Percentiles rank a stretch among this genome's conserved stretches.
These are phyloP conservation scores for Thuja plicata DNA, from an alignment of 83 land plant genomes.

Conservation along the genomic window DNA sequence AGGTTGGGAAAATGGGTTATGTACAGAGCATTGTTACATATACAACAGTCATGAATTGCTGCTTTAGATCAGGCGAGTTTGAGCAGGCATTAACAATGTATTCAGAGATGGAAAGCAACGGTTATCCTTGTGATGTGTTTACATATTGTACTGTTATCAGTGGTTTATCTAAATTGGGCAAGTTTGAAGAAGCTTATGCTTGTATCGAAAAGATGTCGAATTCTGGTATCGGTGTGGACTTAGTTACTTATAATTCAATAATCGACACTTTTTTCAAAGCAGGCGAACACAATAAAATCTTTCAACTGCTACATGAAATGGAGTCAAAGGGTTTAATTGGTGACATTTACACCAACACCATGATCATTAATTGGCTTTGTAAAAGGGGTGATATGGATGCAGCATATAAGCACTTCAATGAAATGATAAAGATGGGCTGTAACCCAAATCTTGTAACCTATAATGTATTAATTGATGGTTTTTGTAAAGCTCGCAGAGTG, in stretches of 20 bases:
- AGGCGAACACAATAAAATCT: conserved; percentile 42
- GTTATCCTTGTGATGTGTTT: conserved; percentile 47
- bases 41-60: conserved; percentile 61
- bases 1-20: conserved; percentile 37
- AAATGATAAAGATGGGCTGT: conserved; percentile 31
- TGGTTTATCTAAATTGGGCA: conserved; percentile 46
- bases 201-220: conserved; percentile 33
- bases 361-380: conserved; percentile 53
- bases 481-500: conserved; percentile 47
- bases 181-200: conserved; percentile 36
- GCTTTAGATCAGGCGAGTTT: conserved; percentile 35
- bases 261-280: conserved; percentile 44
- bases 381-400: conserved; percentile 44
- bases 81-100: conserved; percentile 47
- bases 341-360: conserved; percentile 59
- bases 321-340: conserved; percentile 40
- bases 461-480: conserved; percentile 54
- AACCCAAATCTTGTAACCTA: conserved; percentile 46
- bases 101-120: conserved; percentile 46
- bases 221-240: conserved; percentile 33
- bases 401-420: conserved; percentile 35
- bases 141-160: conserved; percentile 44
- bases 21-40: conserved; percentile 48
- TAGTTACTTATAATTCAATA: conserved; percentile 54
- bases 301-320: conserved; percentile 43